Percentiles rank a stretch among this genome's conserved stretches.
Evolutionary conservation across 2,329 filamentous ascomycete genomes (phyloP).

Genomic region (Annulohypoxylon truncatum): DNA sequence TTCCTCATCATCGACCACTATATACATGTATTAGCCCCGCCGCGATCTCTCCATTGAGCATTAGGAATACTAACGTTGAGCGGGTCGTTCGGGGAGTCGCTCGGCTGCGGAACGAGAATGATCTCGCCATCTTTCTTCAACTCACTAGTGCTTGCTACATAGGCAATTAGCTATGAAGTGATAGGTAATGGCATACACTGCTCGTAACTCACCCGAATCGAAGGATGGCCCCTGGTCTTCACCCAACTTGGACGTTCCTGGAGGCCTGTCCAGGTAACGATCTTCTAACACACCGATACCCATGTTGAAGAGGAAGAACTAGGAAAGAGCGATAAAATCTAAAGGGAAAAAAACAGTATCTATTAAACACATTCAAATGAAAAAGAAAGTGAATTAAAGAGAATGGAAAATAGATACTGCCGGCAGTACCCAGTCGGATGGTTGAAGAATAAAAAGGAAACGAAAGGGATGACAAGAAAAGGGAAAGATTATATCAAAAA

Average conservation of each 20-base stretch:
- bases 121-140: constrained; percentile 43
- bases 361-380: constrained; percentile 15
- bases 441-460: constrained; percentile 8
- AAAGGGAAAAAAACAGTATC: constrained; percentile 3
- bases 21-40: constrained; percentile 15
- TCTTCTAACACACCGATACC: constrained; percentile 42
- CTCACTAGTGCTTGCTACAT: constrained; percentile 30
- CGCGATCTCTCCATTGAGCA: not conserved
- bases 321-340: not conserved
- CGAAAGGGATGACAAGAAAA: constrained; percentile 3
- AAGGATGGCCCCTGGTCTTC: constrained; percentile 23
- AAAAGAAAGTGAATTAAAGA: constrained; percentile 18
- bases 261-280: constrained; percentile 38
- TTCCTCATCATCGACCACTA: constrained; percentile 42
- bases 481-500: constrained; percentile 6
- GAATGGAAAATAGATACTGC: constrained; percentile 35
- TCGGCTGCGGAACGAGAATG: constrained; percentile 44
- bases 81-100: constrained; percentile 44
- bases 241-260: constrained; percentile 42
- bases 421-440: constrained; percentile 36
- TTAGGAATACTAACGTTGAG: constrained; percentile 36
- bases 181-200: not conserved
- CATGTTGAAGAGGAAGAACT: constrained; percentile 30
- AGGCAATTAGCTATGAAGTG: constrained; percentile 6
- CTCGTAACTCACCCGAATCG: constrained; percentile 34